Conservation (phyloP, 108 stramenopile genomes). For the Licmophora abbreviata region DNA sequence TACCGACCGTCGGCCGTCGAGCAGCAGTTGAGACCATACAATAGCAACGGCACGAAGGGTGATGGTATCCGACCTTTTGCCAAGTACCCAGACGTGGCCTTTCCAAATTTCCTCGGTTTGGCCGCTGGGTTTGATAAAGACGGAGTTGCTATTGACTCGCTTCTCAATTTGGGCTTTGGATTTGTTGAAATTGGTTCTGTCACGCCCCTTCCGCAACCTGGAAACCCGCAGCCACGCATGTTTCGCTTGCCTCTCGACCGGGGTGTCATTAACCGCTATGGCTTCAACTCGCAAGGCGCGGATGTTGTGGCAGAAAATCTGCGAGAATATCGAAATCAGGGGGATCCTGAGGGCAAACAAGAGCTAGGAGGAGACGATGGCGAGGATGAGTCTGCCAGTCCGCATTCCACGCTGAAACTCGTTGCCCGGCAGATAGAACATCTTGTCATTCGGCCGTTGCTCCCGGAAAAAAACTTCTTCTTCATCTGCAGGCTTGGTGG, state of each 20-base stretch:
- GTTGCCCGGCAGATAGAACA: too few relatives aligned
- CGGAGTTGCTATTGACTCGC: conserved; percentile 61
- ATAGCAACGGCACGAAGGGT: too few relatives aligned
- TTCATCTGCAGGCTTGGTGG: conserved; percentile 29
- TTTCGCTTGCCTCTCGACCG: conserved; percentile 85
- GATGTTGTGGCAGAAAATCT: conserved; percentile 47
- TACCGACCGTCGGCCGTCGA: conserved; percentile 33
- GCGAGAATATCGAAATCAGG: conserved; percentile 32
- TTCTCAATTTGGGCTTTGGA: conserved; percentile 85
- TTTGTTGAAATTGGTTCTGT: conserved; percentile 89
- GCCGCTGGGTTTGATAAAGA: conserved; percentile 98
- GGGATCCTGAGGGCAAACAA: too few relatives aligned
- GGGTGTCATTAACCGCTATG: conserved; percentile 93
- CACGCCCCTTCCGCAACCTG: conserved; percentile 84
- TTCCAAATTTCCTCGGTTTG: conserved; percentile 82
- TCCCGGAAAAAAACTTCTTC: too few relatives aligned
- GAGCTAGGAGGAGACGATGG: too few relatives aligned
- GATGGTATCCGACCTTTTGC: conserved; percentile 6
- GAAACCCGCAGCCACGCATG: conserved; percentile 94
- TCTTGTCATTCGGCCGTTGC: too few relatives aligned
- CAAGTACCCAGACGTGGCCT: conserved; percentile 10
- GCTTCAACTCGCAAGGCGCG: conserved; percentile 86
- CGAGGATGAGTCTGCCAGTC: too few relatives aligned
- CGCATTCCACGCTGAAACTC: too few relatives aligned
- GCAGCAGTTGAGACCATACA: conserved; percentile 11